Conservation (phyloP, 169 alveolate genomes). For the Perkinsus marinus region DNA sequence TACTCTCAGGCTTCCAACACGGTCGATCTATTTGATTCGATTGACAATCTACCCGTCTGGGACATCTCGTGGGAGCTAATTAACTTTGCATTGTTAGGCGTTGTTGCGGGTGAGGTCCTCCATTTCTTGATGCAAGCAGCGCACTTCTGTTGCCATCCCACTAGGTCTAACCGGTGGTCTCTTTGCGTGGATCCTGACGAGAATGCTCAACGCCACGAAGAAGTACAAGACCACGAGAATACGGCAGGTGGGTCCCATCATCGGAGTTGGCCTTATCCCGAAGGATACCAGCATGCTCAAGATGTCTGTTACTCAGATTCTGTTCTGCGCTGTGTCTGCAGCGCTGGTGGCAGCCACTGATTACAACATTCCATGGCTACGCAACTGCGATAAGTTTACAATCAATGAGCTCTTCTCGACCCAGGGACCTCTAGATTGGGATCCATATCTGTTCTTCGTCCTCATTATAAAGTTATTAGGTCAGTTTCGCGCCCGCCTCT, state of each 20-base stretch:
- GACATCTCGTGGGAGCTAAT: constrained; percentile 29
- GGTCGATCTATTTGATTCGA: background rate
- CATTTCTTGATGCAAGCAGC: too few relatives aligned
- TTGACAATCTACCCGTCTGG: constrained; percentile 3
- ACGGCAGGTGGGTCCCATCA: background rate
- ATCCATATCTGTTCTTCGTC: background rate
- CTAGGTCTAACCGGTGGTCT: constrained; percentile 41
- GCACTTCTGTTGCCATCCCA: background rate
- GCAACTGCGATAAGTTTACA: constrained; percentile 37
- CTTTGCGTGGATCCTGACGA: constrained; percentile 36
- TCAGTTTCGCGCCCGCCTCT: background rate
- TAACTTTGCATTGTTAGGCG: constrained; percentile 38
- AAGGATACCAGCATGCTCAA: too few relatives aligned
- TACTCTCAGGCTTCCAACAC: background rate
- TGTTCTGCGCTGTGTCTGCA: background rate
- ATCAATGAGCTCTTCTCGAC: constrained; percentile 38
- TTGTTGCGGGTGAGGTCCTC: constrained; percentile 31
- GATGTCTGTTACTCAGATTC: background rate
- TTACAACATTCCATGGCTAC: constrained; percentile 34
- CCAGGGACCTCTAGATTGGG: constrained; percentile 3
- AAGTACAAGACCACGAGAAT: background rate
- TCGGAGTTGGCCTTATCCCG: too few relatives aligned
- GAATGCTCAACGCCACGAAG: constrained; percentile 24
- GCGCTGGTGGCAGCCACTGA: constrained; percentile 20
- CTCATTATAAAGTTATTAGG: background rate